phyloP scores from a whole-genome alignment of 2,329 filamentous ascomycete species.

The Sclerotinia glacialis region DNA sequence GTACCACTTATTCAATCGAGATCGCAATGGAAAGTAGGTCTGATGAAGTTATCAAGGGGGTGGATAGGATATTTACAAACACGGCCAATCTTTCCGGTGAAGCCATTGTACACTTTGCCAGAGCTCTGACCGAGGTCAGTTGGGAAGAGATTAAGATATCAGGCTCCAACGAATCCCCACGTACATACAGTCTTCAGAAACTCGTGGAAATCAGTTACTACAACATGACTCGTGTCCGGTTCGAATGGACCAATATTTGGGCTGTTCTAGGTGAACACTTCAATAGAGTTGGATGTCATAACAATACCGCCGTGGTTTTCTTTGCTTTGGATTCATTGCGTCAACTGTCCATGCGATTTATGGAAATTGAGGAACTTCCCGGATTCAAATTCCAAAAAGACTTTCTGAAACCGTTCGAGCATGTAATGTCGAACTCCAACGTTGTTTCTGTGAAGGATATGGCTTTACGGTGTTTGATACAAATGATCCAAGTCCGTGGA shows the following conservation, averaged over 20 bases:
- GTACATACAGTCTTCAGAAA: constrained; percentile 97
- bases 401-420: constrained; percentile 96
- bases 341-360: constrained; percentile 96
- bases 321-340: constrained; percentile 94
- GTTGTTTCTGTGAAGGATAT: constrained; percentile 96
- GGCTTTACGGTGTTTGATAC: constrained; percentile 90
- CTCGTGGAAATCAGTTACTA: constrained; percentile 99
- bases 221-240: constrained; percentile 98
- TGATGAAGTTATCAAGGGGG: constrained; percentile 85
- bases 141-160: constrained; percentile 99
- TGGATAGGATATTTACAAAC: constrained; percentile 95
- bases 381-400: constrained; percentile 99
- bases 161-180: constrained; percentile 88
- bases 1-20: constrained; percentile 60
- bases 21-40: constrained; percentile 91
- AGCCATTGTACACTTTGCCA: constrained; percentile 92
- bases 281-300: constrained; percentile 94
- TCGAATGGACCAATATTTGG: constrained; percentile 99
- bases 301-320: constrained; percentile 94
- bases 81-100: constrained; percentile 91
- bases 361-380: constrained; percentile 96
- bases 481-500: constrained; percentile 97
- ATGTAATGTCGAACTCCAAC: constrained; percentile 90
- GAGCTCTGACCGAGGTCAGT: constrained; percentile 88
- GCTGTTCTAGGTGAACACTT: constrained; percentile 97